These are phyloP conservation scores for Corynascus novoguineensis DNA, from an alignment of 495 filamentous ascomycete species.

Conservation along the genomic window DNA sequence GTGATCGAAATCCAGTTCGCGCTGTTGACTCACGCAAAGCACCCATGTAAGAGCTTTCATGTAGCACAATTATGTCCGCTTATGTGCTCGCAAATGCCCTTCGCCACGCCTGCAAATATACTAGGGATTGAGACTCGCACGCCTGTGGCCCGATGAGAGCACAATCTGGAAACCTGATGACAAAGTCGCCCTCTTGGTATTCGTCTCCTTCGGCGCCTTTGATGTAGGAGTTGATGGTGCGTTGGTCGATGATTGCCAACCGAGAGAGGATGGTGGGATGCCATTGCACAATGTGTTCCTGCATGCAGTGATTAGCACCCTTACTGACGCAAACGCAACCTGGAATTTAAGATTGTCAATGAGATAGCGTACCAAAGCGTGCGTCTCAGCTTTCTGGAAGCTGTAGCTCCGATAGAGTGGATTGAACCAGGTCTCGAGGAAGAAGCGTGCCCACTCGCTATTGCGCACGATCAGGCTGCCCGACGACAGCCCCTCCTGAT, in stretches of 20 bases:
- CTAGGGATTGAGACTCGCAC: conserved; percentile 62
- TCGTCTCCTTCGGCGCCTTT: conserved; percentile 38
- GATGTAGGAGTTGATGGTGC: conserved; percentile 69
- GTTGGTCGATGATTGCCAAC: conserved; percentile 78
- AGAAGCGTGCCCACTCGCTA: conserved; percentile 87
- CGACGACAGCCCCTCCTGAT: conserved; percentile 69
- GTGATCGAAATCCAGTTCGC: too few relatives aligned
- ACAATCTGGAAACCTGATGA: conserved; percentile 71
- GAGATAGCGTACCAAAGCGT: conserved; percentile 86
- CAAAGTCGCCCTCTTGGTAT: conserved; percentile 82
- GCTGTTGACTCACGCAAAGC: too few relatives aligned
- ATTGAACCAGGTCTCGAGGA: conserved; percentile 95
- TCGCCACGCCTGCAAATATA: conserved; percentile 44
- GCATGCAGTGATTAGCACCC: background rate
- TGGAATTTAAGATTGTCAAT: too few relatives aligned
- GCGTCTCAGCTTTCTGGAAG: conserved; percentile 88
- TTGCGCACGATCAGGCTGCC: conserved; percentile 74
- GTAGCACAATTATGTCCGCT: background rate
- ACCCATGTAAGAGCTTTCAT: background rate
- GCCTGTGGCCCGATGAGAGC: conserved; percentile 46
- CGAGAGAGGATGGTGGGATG: conserved; percentile 95
- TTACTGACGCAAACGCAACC: too few relatives aligned
- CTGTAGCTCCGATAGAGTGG: conserved; percentile 89
- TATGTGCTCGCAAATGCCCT: conserved; percentile 7
- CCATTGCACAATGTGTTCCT: conserved; percentile 95